Percentiles rank a stretch among this genome's conserved stretches.
phyloP scores from a whole-genome alignment of 139 green algal species.

The Chlamydomonas sphaeroides region DNA sequence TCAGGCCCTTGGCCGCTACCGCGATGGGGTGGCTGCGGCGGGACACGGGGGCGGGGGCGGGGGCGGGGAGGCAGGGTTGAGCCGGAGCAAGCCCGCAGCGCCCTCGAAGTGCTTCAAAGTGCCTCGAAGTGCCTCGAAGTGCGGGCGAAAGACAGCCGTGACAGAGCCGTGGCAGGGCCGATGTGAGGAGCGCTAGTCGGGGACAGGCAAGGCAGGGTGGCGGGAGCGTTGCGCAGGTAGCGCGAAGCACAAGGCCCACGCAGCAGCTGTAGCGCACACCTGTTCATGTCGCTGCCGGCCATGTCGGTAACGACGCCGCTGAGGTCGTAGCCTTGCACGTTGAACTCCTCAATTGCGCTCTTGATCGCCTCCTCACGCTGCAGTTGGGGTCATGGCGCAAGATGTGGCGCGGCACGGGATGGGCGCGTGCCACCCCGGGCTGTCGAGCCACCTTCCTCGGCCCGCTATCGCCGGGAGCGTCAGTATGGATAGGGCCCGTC shows the following conservation, averaged over 20 bases:
- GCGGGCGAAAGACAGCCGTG: no score
- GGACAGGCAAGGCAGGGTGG: no score
- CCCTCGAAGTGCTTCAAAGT: no score
- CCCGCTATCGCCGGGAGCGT: no score
- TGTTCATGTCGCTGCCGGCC: conserved; percentile 49
- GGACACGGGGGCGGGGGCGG: neutral
- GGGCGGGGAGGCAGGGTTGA: neutral
- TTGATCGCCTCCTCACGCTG: conserved; percentile 79
- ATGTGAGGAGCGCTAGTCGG: no score
- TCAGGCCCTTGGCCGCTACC: conserved; percentile 44
- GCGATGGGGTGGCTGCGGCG: conserved; percentile 53
- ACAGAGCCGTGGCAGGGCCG: no score
- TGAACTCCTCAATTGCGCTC: conserved; percentile 80
- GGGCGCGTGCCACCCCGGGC: no score
- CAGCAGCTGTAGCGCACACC: conserved; percentile 27
- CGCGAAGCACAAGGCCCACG: neutral
- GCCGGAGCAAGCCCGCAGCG: no score
- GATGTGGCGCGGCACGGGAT: neutral
- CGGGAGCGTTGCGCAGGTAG: no score
- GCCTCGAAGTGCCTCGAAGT: no score
- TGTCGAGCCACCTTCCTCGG: no score
- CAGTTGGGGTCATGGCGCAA: neutral
- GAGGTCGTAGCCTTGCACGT: conserved; percentile 78
- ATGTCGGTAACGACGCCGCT: conserved; percentile 68
- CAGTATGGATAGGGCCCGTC: no score